These are phyloP conservation scores for Aspergillus oerlinghausenensis DNA, from an alignment of 2,329 filamentous ascomycete species.

Conservation along the genomic window DNA sequence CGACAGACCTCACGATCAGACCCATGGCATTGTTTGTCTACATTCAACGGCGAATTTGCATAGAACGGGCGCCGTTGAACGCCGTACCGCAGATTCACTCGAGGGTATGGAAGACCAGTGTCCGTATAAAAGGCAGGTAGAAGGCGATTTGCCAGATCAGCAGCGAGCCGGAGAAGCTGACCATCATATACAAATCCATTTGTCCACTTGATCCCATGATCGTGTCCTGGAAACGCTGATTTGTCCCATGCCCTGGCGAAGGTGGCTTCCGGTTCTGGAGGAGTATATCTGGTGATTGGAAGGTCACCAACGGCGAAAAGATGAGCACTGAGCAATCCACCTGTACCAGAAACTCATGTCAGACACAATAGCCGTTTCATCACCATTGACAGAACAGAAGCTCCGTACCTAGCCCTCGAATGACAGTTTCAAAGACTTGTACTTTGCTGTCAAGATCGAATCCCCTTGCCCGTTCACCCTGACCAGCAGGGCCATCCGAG, in stretches of 20 bases:
- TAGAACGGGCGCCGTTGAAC: constrained; percentile 71
- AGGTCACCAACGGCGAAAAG: constrained; percentile 87
- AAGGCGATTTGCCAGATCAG: constrained; percentile 77
- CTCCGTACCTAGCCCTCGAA: constrained; percentile 61
- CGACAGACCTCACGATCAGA: constrained; percentile 43
- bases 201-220: constrained; percentile 60
- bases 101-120: constrained; percentile 89
- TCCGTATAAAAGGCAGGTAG: constrained; percentile 88
- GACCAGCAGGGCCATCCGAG: constrained; percentile 60
- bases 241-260: constrained; percentile 42
- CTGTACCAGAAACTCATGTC: constrained; percentile 30
- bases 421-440: constrained; percentile 97
- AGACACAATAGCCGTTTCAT: not conserved
- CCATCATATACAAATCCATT: constrained; percentile 81
- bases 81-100: constrained; percentile 85
- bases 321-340: constrained; percentile 87
- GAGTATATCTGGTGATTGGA: constrained; percentile 74
- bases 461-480: constrained; percentile 68
- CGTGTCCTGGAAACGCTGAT: constrained; percentile 14
- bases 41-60: constrained; percentile 72
- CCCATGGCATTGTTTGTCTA: constrained; percentile 40
- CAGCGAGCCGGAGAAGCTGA: constrained; percentile 81
- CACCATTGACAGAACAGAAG: not conserved
- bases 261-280: constrained; percentile 37
- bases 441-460: constrained; percentile 98